Evolutionary conservation across 1,139 yeast species (phyloP), one percentile per base, ranked within the genome.

Genomic region (Casaregolazyma lundiana): DNA sequence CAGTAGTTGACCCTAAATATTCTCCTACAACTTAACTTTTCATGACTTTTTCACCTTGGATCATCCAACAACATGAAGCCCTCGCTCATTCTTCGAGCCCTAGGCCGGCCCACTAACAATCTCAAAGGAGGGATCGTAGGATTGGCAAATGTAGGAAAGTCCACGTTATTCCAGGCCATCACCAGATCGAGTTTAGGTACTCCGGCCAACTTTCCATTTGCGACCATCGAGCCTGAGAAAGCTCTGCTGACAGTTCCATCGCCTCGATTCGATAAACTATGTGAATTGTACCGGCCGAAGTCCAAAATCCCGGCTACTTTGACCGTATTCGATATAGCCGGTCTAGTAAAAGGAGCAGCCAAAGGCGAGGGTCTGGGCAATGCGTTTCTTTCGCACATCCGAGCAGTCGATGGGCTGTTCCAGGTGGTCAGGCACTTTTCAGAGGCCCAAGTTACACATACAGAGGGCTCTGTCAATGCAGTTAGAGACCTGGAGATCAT

Each of bases 301-400:
- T 82, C 80, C 63, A 53, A 49, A 43, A 87, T 87, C 51, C 96
- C 96, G 49, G 96, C 97, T 15, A 84, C 75, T 62, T 78, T 89
- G 72, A 88, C 96, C 52, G 79, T 90, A 52, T 88, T 86, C 64
- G 97, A 89, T 72, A 89, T 89, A 72, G 97, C 97, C 48, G 97
- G 97, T 68, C 78, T 89, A 66, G 87, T 96, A 53, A 85, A 86
- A 68, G 96, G 96, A 68, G 97, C 97, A 43, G 83, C 88, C 53
- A 83, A 89, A 48, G 97, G 97, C 70, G 96, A 89, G 71, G 97
- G 97, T 64, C 79, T 90, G 61, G 97, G 97, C 68, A 89, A 90
- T 71, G 92, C 94, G 58, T 90, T 90, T 79, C 80, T 90, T 69
- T 84, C 96, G 58, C 90, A 89, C 69, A 89, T 89, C 61, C 78